A percentile compares a stretch with the other conserved stretches of the same genome.
phyloP scores from a whole-genome alignment of 2,329 filamentous ascomycete species.

The Cytospora schulzeri region DNA sequence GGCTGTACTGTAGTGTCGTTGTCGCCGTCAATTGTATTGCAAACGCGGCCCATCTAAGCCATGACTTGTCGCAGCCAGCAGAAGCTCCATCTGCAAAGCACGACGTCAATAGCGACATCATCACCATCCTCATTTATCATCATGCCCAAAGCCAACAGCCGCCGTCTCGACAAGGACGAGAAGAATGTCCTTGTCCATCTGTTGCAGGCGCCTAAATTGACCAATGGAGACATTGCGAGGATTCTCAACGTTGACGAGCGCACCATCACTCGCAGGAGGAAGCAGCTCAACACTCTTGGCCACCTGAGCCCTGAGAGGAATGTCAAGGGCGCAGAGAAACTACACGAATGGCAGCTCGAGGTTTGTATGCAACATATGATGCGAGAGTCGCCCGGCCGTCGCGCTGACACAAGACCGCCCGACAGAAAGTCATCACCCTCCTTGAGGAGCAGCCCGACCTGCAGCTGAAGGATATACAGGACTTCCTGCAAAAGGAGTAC shows the following conservation, averaged over 20 bases:
- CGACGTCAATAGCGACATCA: not conserved
- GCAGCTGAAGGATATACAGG: constrained; percentile 24
- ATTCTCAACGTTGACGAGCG: constrained; percentile 27
- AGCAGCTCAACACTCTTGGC: constrained; percentile 26
- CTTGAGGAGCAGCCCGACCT: constrained; percentile 26
- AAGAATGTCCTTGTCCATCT: constrained; percentile 27
- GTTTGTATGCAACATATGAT: not conserved
- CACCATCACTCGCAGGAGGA: constrained; percentile 24
- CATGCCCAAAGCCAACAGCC: constrained; percentile 22
- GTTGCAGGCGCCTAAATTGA: constrained; percentile 26
- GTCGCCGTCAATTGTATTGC: constrained; percentile 17
- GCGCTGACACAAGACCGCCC: not conserved
- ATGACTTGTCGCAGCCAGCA: not conserved
- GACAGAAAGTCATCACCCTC: constrained; percentile 25
- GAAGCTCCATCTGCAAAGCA: constrained; percentile 24
- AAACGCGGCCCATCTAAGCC: constrained; percentile 7
- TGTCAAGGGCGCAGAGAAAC: constrained; percentile 27
- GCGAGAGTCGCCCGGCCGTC: not conserved
- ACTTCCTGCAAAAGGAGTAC: constrained; percentile 24
- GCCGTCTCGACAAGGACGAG: constrained; percentile 27
- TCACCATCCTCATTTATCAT: not conserved
- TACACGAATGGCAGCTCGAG: constrained; percentile 27
- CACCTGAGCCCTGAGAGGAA: constrained; percentile 25
- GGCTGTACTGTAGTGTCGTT: not conserved
- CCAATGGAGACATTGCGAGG: constrained; percentile 26